Percentiles rank a stretch among this genome's conserved stretches.
Evolutionary conservation across 2,329 filamentous ascomycete species (phyloP).

Genomic region (Penicillium sp.): DNA sequence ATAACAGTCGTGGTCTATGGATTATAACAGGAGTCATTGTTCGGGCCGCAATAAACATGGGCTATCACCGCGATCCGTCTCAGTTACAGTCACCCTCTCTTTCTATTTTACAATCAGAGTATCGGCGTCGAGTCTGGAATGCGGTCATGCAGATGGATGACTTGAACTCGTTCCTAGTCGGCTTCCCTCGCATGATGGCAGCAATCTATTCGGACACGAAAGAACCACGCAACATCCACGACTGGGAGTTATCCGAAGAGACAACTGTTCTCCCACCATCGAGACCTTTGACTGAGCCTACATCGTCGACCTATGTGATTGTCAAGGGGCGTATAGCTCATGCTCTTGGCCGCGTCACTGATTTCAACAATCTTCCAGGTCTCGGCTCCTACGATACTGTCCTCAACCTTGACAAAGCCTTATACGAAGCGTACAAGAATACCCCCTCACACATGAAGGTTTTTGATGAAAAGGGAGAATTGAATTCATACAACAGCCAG

Average conservation of each 20-base stretch:
- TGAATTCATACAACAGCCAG: neutral
- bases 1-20: slow-evolving; percentile 58
- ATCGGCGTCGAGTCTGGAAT: slow-evolving; percentile 47
- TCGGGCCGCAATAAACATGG: slow-evolving; percentile 62
- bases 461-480: neutral
- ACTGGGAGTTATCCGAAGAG: slow-evolving; percentile 61
- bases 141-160: slow-evolving; percentile 57
- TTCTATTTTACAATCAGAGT: slow-evolving; percentile 59
- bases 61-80: slow-evolving; percentile 58
- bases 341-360: slow-evolving; percentile 42
- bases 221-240: slow-evolving; percentile 59
- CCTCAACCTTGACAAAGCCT: slow-evolving; percentile 56
- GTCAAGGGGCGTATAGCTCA: slow-evolving; percentile 40
- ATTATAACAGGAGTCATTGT: slow-evolving; percentile 58
- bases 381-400: slow-evolving; percentile 56
- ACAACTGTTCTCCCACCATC: slow-evolving; percentile 52
- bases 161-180: slow-evolving; percentile 63
- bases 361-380: slow-evolving; percentile 35
- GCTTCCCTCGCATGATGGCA: slow-evolving; percentile 62
- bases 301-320: slow-evolving; percentile 49
- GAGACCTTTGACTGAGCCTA: slow-evolving; percentile 56
- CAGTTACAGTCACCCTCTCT: slow-evolving; percentile 57
- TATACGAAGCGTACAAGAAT: slow-evolving; percentile 56
- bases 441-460: slow-evolving; percentile 63
- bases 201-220: slow-evolving; percentile 60